Base-by-base conservation (phyloP, 1,139 yeast genomes). In the Nakaseomyces uthaithaninus region DNA sequence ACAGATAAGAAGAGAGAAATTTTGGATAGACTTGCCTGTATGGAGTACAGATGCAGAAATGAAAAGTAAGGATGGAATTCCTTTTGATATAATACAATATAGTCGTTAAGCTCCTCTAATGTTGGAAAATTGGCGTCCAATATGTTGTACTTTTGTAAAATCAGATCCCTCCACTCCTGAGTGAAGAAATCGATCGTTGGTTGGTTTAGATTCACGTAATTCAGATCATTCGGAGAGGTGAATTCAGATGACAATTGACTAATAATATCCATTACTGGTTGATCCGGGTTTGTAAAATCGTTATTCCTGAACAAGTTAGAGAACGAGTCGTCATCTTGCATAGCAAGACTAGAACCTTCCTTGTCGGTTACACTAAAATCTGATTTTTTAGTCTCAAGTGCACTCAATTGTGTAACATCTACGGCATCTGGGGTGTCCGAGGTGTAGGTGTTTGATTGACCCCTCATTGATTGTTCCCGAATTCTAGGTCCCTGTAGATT, bases 1-100 rank as follows among this genome's bases (percentile, higher is more conserved):
- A 87, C 81, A 7, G 93, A 75, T 41, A 86, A 65, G 6, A 86
- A 63, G 41, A 87, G 65, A 1, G 95, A 91, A 42, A 81, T 77
- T 54, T 80, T 81, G 17, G 74, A 76, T 52, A 71, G 63, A 0
- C 74, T 69, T 42, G 78, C 75, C 43, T 71, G 65, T 44, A 84
- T 67, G 3, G 87, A 71, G 11, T 82, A 80, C 37, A 85, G 68
- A 61, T 87, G 95, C 48, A 87, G 73, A 57, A 86, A 86, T 14
- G 94, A 89, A 63, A 83, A 79, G 58, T 81, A 87, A 46, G 75
- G 77, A 62, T 82, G 80, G 62, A 84, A 85, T 53, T 84, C 87
- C 44, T 71, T 69, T 48, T 77, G 83, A 60, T 79, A 86, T 14
- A 85, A 66, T 25, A 73, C 71, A 57, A 81, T 73, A 59, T 84